These are phyloP conservation scores for Chrysosporium queenslandicum DNA, from an alignment of 2,329 filamentous ascomycete species.

Conservation along the genomic window DNA sequence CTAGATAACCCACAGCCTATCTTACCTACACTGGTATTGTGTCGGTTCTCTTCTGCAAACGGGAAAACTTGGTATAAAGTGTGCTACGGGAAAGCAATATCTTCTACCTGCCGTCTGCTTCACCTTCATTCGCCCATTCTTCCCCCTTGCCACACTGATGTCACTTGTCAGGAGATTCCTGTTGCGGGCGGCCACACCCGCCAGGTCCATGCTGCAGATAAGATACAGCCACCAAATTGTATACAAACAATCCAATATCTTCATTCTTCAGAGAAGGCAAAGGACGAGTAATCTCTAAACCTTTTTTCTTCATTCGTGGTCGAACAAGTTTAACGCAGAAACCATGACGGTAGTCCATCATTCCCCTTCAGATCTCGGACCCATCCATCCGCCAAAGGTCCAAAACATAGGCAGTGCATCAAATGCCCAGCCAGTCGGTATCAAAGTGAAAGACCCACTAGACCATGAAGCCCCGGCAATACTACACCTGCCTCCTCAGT, in stretches of 20 bases:
- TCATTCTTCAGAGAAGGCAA: background rate
- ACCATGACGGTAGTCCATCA: conserved; percentile 8
- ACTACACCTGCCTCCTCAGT: conserved; percentile 27
- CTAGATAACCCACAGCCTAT: too few species aligned
- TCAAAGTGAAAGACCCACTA: conserved; percentile 20
- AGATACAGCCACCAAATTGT: background rate
- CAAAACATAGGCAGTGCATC: conserved; percentile 12
- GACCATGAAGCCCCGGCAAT: conserved; percentile 23
- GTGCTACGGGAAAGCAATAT: too few species aligned
- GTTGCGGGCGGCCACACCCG: background rate
- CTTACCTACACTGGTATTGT: too few species aligned
- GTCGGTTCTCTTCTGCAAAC: too few species aligned
- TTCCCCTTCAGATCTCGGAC: conserved; percentile 10
- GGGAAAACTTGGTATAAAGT: too few species aligned
- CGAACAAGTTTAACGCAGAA: background rate
- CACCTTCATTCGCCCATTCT: background rate
- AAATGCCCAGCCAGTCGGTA: conserved; percentile 13
- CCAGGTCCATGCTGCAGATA: background rate
- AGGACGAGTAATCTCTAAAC: background rate
- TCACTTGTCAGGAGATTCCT: background rate
- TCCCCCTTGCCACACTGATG: conserved; percentile 1
- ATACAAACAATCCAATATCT: background rate
- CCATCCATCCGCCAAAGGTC: conserved; percentile 16
- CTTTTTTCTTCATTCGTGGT: background rate
- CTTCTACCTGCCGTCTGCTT: background rate